Evolutionary conservation across 139 green algal genomes (phyloP).

Genomic region (Pedinophyceae sp.): DNA sequence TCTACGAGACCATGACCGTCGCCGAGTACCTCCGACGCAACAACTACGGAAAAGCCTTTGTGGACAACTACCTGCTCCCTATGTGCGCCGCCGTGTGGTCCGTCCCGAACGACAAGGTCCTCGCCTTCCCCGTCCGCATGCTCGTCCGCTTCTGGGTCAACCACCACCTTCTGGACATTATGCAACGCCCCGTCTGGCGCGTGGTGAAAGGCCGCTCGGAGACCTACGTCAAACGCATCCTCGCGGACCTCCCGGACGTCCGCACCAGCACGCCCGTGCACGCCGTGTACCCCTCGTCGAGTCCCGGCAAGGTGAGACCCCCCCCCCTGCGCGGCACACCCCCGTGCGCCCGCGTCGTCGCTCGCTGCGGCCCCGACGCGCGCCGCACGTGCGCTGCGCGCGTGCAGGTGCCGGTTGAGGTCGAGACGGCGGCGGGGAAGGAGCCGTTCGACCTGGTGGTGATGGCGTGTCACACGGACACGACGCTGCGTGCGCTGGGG

Average conservation of each 20-base stretch:
- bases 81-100: constrained; percentile 97
- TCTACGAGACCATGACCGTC: constrained; percentile 44
- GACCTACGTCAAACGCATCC: constrained; percentile 56
- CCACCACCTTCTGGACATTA: constrained; percentile 87
- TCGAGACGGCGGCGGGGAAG: neutral
- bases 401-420: neutral
- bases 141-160: constrained; percentile 90
- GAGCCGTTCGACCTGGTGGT: constrained; percentile 27
- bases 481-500: constrained; percentile 48
- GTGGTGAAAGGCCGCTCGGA: constrained; percentile 65
- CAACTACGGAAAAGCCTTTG: constrained; percentile 52
- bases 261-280: constrained; percentile 28
- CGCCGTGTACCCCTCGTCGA: constrained; percentile 16
- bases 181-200: constrained; percentile 69
- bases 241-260: constrained; percentile 54
- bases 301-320: neutral
- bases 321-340: neutral
- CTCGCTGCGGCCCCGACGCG: too few species aligned
- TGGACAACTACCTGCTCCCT: constrained; percentile 66
- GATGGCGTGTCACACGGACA: constrained; percentile 72
- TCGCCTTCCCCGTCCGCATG: constrained; percentile 66
- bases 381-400: neutral
- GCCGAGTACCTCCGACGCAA: constrained; percentile 54
- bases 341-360: neutral
- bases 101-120: constrained; percentile 52